Evolutionary conservation across 768 basidiomycete genomes (phyloP).

Genomic region (Piloderma croceum): DNA sequence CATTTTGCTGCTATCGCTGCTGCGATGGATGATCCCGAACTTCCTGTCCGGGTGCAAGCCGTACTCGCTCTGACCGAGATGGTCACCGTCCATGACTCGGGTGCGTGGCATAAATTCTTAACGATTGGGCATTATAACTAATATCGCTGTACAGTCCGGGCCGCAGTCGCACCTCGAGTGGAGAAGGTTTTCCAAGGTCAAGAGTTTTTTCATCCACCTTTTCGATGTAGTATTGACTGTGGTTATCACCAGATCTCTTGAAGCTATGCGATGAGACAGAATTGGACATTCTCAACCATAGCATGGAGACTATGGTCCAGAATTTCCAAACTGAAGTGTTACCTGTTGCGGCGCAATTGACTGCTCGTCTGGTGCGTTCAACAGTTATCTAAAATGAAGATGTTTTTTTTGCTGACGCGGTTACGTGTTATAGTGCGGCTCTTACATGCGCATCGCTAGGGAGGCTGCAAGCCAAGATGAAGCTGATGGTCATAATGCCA

Average conservation of each 20-base stretch:
- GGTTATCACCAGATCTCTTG: constrained; percentile 62
- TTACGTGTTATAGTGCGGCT: constrained; percentile 53
- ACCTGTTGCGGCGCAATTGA: constrained; percentile 79
- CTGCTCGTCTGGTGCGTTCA: constrained; percentile 62
- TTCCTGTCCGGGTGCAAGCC: constrained; percentile 83
- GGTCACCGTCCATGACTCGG: constrained; percentile 56
- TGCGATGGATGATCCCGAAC: constrained; percentile 70
- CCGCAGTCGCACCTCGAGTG: constrained; percentile 66
- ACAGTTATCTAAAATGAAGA: neutral
- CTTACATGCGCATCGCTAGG: constrained; percentile 71
- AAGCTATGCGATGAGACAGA: constrained; percentile 90
- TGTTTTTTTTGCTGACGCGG: constrained; percentile 1
- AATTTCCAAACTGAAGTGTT: constrained; percentile 79
- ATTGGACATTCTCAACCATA: constrained; percentile 73
- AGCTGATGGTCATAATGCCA: constrained; percentile 41
- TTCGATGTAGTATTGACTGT: neutral
- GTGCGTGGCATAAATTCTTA: constrained; percentile 30
- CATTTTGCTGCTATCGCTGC: constrained; percentile 62
- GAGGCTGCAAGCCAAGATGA: constrained; percentile 55
- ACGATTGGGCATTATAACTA: constrained; percentile 6
- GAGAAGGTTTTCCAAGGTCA: constrained; percentile 84
- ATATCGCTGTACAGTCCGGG: constrained; percentile 45
- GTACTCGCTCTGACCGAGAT: constrained; percentile 76
- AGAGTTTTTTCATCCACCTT: constrained; percentile 5
- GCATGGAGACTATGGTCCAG: constrained; percentile 85